These are phyloP conservation scores for Gynostemma pentaphyllum DNA, from an alignment of 306 rosid species.

Conservation along the genomic window DNA sequence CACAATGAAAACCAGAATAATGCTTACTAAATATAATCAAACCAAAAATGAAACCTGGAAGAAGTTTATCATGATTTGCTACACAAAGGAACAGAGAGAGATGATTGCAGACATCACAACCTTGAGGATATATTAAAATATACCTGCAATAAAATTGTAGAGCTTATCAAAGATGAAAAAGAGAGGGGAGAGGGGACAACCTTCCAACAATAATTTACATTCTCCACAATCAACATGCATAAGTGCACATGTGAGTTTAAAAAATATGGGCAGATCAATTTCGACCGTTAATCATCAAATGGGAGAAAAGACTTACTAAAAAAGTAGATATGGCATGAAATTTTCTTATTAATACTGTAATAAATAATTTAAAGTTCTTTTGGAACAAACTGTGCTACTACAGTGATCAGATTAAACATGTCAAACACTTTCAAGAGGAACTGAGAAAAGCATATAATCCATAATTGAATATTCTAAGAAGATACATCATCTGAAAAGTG, in stretches of 20 bases:
- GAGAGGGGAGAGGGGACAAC: not conserved
- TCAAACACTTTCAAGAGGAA: not conserved
- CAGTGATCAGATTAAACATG: not conserved
- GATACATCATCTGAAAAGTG: not conserved
- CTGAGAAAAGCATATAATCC: not conserved
- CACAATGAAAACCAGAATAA: constrained; percentile 8
- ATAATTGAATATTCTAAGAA: not conserved
- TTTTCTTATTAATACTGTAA: not conserved
- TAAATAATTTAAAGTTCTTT: not conserved
- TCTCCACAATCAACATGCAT: not conserved
- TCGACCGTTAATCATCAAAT: not conserved
- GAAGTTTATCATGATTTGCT: constrained; percentile 97
- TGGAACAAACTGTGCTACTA: not conserved
- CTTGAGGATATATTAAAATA: constrained; percentile 93
- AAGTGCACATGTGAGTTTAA: not conserved
- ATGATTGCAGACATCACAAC: constrained; percentile 96
- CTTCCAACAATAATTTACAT: not conserved
- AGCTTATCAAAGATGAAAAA: not conserved
- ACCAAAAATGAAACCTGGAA: constrained; percentile 55
- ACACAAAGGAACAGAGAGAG: constrained; percentile 96
- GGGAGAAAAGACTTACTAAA: not conserved
- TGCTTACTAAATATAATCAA: constrained; percentile 5
- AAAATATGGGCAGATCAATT: not conserved
- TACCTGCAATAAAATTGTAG: constrained; percentile 54
- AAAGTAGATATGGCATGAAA: not conserved